Evolutionary conservation across 306 rosid species (phyloP), one percentile per base, ranked within the genome.

Genomic region (Dalbergia cultrata): DNA sequence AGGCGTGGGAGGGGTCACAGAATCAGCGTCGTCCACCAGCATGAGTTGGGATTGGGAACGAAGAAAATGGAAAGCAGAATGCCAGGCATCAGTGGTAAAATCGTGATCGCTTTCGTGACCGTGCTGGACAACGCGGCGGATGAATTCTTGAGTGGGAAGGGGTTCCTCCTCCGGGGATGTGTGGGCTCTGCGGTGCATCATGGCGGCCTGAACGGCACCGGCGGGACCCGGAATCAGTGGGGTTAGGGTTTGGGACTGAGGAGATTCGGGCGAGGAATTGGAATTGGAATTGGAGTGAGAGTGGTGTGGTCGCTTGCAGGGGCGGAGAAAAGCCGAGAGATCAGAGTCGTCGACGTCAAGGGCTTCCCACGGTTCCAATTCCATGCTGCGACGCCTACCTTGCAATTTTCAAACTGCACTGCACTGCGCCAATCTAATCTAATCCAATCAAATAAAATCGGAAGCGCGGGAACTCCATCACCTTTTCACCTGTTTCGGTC

Each of bases 201-300:
- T 91, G 60, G 93, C 97, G 6, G 90, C 81, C 73, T 93, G 99
- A 39, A 91, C 80, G 0, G 86, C 84, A 45, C 97, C 94, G 70
- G 98, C 98, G 6, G 97, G 99, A 4, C 97, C 97, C 0, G 97
- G 95, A 87, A 95, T 88, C 33, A 86, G 21, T 13, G 19, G 22
- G 60, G 8, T 54, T 54, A 54, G 60, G 60, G 60, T 54, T 54
- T n/a, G 26, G 60, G 60, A 64, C 31, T 56, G 79, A 39, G 77
- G 76, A 45, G 11, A 12, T 12, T 14, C 0, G 21, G 72, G 2
- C 35, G 18, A 75, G 62, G 61, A 16, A 52, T 47, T 13, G 57
- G 56, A 49, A 8, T 44, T 44, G 58, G 58, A 45, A 26, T 44
- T 43, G 12, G 70, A 60, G 43, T 1, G 80, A 1, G 77, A 11